Base-by-base conservation (phyloP, 805 yeast species). In the Candida chauliodis region DNA sequence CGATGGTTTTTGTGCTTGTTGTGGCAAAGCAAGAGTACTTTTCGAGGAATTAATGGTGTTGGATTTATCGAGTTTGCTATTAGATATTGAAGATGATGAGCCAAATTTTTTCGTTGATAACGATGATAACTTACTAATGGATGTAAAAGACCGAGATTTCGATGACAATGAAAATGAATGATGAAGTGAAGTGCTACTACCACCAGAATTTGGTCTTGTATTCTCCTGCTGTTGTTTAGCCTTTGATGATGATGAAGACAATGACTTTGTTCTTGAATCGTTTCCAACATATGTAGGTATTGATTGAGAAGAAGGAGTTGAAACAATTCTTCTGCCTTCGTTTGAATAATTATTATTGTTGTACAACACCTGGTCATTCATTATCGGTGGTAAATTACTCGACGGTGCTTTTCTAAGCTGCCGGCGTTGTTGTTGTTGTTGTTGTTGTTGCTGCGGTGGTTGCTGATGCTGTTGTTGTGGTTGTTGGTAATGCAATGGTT, bases 1-100 rank as follows among this genome's bases (percentile, higher is more conserved):
- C 14, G 74, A 66, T 5, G 96, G 95, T 40, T 75, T 71, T 62
- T 1, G 79, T 62, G 10, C 14, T 74, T 76, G 58, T 0, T 84
- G 70, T 13, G 27, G 11, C 19, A 23, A 9, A 11, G 38, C 36
- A 8, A 24, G 6, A 13, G 20, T 18, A 17, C 21, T 13, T 17
- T 26, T 25, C 11, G 16, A 16, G 4, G 21, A 11, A 9, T 9
- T 17, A 9, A 10, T n/a, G 17, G 30, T 30, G 16, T 34, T 32
- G 15, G 33, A 14, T 26, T 36, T 27, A 5, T 37, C 43, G 6
- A 36, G 13, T 29, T 43, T 71, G 69, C 18, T 68, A 63, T 3
- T 71, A 57, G 18, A 43, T 42, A 38, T 52, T 1, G 69, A 58
- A 6, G 65, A 37, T 1, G 67, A 53, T 8, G 68, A 62, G 33